These are phyloP conservation scores for Setaria italica DNA, from an alignment of 202 grass and related monocot species.

Conservation along the genomic window DNA sequence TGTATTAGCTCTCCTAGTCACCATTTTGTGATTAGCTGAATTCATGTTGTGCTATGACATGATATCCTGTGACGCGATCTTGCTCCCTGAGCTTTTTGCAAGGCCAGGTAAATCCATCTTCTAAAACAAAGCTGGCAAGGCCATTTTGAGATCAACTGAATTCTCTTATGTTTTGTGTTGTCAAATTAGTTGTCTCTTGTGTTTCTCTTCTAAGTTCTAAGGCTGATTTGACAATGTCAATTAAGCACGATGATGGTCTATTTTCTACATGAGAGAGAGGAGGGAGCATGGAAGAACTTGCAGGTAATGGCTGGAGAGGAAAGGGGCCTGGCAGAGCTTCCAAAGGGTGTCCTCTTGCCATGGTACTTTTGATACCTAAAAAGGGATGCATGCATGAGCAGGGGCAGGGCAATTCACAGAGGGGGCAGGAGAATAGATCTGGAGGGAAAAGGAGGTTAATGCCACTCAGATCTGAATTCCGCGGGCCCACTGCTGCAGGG, in stretches of 20 bases:
- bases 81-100: not conserved
- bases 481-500: conserved; percentile 24
- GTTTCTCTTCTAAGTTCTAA: not conserved
- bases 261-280: not conserved
- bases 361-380: conserved; percentile 50
- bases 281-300: not conserved
- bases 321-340: conserved; percentile 42
- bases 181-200: not conserved
- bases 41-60: not conserved
- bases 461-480: conserved; percentile 52
- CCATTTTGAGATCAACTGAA: not conserved
- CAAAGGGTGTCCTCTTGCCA: conserved; percentile 45
- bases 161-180: not conserved
- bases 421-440: conserved; percentile 45
- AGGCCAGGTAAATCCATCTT: not conserved
- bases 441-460: conserved; percentile 42
- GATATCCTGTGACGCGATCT: not conserved
- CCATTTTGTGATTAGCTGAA: not conserved
- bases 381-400: conserved; percentile 44
- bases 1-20: not conserved
- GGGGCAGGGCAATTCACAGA: conserved; percentile 36
- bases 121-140: not conserved
- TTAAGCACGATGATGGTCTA: not conserved
- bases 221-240: conserved; percentile 3
- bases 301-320: conserved; percentile 40